Evolutionary conservation across 495 filamentous ascomycete species (phyloP), one percentile per base, ranked within the genome.

Genomic region (Clavariopsis aquatica): DNA sequence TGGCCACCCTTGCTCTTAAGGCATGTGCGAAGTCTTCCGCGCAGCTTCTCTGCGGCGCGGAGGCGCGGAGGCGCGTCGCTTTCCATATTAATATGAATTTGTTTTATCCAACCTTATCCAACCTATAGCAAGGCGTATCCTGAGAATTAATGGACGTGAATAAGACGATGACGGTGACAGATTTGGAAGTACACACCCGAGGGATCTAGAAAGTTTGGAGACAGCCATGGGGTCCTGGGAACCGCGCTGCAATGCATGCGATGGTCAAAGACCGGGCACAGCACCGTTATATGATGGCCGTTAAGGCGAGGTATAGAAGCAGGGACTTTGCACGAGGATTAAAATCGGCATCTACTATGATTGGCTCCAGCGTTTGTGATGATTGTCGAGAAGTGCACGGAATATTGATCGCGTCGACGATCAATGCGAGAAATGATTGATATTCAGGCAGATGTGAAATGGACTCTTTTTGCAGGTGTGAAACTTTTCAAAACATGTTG

Each of bases 131-230:
- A 22, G 5, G 47, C 47, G 47, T n/a, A 22, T 3, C 47, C 5
- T 28, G 20, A 10, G 7, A 51, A 51, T 23, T 51, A 51, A 15
- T 15, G 38, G 38, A 8, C 12, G 2, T 43, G 38, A 43, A 7
- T 43, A 43, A 43, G 8, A 43, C 38, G n/a, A 15, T 43, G n/a
- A 43, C 15, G n/a, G 38, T 43, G 38, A 43, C 15, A 43, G 38
- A 43, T 15, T 9, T 15, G 38, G 38, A 43, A 43, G 38, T 43
- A 43, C 15, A n/a, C 24, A 36, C 22, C 26, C 9, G 51, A 20
- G 26, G 51, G 51, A 54, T 54, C 51, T 54, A 31, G 51, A 54
- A 54, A n/a, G 51, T 28, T 54, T 54, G 24, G 24, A 54, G 24
- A 54, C 9, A 27, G 20, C 31, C 47, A 49, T 49, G 47, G 20